phyloP scores from a whole-genome alignment of 768 basidiomycete species.

The Pisolithus tinctorius region DNA sequence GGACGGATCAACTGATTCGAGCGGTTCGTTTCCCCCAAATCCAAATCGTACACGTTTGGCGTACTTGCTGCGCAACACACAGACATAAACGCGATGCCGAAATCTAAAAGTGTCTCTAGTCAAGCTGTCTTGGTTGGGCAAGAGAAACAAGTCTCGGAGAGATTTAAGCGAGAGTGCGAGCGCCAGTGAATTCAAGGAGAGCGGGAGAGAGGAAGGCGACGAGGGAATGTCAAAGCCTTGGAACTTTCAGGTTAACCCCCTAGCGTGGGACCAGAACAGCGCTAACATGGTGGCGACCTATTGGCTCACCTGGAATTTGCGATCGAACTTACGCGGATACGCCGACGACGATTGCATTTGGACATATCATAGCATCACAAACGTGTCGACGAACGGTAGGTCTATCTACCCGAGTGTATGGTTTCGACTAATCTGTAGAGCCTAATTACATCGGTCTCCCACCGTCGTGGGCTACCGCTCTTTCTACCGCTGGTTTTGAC shows the following conservation, averaged over 20 bases:
- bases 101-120: constrained; percentile 27
- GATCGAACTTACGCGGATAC: background rate
- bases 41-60: constrained; percentile 10
- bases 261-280: constrained; percentile 3
- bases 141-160: constrained; percentile 26
- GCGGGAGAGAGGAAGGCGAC: constrained; percentile 33
- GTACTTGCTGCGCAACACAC: background rate
- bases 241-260: constrained; percentile 57
- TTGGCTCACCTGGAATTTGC: background rate
- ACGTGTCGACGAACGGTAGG: constrained; percentile 71
- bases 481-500: constrained; percentile 55
- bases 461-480: constrained; percentile 63
- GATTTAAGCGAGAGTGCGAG: constrained; percentile 17
- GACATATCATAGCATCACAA: constrained; percentile 54
- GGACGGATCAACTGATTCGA: constrained; percentile 23
- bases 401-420: constrained; percentile 6
- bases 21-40: constrained; percentile 12
- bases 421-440: background rate
- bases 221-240: constrained; percentile 62
- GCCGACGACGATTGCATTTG: background rate
- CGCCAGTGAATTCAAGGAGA: constrained; percentile 6
- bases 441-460: constrained; percentile 57
- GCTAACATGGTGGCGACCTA: background rate
- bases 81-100: constrained; percentile 5
- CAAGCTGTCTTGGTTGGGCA: constrained; percentile 30